Conservation (phyloP, 495 filamentous ascomycete species). For the Neurospora sp. region DNA sequence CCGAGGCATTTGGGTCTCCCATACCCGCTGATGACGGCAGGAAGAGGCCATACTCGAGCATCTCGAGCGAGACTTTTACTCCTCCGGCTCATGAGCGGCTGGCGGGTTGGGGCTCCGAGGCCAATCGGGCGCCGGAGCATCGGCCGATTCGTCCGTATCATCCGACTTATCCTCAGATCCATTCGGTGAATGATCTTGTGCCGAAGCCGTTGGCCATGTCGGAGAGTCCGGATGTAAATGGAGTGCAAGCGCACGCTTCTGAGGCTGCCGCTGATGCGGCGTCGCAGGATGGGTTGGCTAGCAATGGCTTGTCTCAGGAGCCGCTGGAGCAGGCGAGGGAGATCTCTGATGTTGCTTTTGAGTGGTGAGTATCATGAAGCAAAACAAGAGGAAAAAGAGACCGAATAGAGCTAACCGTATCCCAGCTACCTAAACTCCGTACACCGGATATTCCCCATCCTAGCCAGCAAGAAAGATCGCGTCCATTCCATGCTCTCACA, state of each 20-base stretch:
- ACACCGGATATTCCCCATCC: constrained; percentile 64
- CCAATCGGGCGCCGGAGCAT: constrained; percentile 19
- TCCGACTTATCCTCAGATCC: constrained; percentile 17
- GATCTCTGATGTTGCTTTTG: constrained; percentile 34
- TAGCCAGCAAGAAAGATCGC: constrained; percentile 55
- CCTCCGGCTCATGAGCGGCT: constrained; percentile 23
- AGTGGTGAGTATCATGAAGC: constrained; percentile 26
- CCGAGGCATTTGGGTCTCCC: constrained; percentile 27
- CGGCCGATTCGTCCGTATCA: constrained; percentile 31
- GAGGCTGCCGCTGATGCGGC: constrained; percentile 7
- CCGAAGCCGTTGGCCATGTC: constrained; percentile 23
- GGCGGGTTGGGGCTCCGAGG: constrained; percentile 12
- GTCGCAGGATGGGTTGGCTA: constrained; percentile 3
- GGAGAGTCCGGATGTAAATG: not conserved
- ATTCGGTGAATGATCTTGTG: constrained; percentile 30
- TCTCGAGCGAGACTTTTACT: constrained; percentile 29
- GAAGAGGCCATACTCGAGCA: constrained; percentile 37
- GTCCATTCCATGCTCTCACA: constrained; percentile 51
- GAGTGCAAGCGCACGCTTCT: not conserved
- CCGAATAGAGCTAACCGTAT: not conserved
- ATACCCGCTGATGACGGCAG: constrained; percentile 23
- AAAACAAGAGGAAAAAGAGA: not conserved
- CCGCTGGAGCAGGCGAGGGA: constrained; percentile 21
- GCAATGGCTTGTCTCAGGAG: constrained; percentile 13
- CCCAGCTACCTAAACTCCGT: constrained; percentile 59